These are phyloP conservation scores for Papilionanthe hybrid DNA, from an alignment of 116 monocot genomes.

Conservation along the genomic window DNA sequence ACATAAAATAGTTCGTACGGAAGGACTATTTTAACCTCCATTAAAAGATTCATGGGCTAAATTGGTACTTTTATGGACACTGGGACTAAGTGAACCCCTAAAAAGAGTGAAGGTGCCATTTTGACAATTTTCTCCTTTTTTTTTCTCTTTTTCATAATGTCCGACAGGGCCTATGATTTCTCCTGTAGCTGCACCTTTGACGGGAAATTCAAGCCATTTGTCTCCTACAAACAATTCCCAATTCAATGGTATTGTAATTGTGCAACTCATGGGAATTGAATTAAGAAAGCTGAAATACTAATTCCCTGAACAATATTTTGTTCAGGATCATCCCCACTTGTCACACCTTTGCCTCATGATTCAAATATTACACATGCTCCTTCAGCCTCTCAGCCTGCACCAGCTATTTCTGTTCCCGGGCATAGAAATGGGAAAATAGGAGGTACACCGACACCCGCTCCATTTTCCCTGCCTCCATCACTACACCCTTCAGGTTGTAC, in stretches of 20 bases:
- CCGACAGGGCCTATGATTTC: conserved; percentile 30
- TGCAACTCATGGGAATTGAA: background rate
- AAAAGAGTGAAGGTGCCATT: too few relatives aligned
- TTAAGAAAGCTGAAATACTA: background rate
- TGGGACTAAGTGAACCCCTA: too few relatives aligned
- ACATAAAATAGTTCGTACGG: too few relatives aligned
- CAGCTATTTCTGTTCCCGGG: conserved; percentile 1
- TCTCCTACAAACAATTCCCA: conserved; percentile 16
- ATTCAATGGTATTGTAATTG: conserved; percentile 26
- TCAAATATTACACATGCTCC: conserved; percentile 12
- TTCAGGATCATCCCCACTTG: conserved; percentile 28
- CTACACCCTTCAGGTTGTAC: conserved; percentile 35
- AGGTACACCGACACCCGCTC: conserved; percentile 23
- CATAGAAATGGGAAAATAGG: conserved; percentile 15
- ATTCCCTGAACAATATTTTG: background rate
- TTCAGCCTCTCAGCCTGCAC: conserved; percentile 6
- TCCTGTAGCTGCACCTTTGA: conserved; percentile 36
- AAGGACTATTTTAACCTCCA: too few relatives aligned
- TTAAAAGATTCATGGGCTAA: too few relatives aligned
- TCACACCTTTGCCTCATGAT: conserved; percentile 27
- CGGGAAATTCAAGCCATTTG: background rate
- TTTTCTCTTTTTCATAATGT: background rate
- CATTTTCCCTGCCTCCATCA: conserved; percentile 24
- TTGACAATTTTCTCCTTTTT: background rate
- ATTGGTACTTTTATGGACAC: too few relatives aligned